Base-by-base conservation (phyloP, 257 asterid species). In the Echites panduratus region DNA sequence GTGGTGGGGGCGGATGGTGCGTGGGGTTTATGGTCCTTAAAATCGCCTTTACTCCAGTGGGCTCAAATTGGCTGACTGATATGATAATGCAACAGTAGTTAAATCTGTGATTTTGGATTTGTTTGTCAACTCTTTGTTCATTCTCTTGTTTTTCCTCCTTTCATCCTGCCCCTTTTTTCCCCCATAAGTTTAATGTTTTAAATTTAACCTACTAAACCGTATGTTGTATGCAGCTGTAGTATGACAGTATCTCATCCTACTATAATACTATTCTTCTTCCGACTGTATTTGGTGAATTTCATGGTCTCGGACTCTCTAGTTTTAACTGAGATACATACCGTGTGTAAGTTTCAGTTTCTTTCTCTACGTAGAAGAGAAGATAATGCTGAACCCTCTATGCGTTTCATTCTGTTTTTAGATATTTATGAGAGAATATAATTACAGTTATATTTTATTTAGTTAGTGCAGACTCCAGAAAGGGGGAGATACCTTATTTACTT, bases 1-100 rank as follows among this genome's bases (percentile, higher is more conserved):
- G 61, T 11, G 7, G 49, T 43, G 70, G 57, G 69, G 68, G 54
- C n/a, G 41, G n/a, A 45, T 68, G 67, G 70, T 22, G 1, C 56
- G 69, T 48, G 72, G 82, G 78, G 77, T 72, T 79, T 41, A 70
- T 77, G 80, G 84, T 81, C 84, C 81, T 82, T 82, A 88, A 83
- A 82, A 66, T 84, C 40, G 73, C 77, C 86, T 84, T 84, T 74
- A 86, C 79, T 87, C 78, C 69, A 27, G 92, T 85, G 95, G 91
- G 90, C 85, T 79, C 83, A 77, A 71, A 64, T 79, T 72, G 89
- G 79, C 79, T 70, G 91, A 86, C 70, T 87, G 86, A 81, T 87
- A 77, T 86, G 85, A 78, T 78, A 82, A 63, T 76, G 77, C 82
- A 75, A 76, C 76, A 81, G 77, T 73, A 63, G 80, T 81, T 81